Percentiles rank a stretch among this genome's conserved stretches.
Evolutionary conservation across 2,329 filamentous ascomycete genomes (phyloP).

Genomic region (Fusarium transvaalense): DNA sequence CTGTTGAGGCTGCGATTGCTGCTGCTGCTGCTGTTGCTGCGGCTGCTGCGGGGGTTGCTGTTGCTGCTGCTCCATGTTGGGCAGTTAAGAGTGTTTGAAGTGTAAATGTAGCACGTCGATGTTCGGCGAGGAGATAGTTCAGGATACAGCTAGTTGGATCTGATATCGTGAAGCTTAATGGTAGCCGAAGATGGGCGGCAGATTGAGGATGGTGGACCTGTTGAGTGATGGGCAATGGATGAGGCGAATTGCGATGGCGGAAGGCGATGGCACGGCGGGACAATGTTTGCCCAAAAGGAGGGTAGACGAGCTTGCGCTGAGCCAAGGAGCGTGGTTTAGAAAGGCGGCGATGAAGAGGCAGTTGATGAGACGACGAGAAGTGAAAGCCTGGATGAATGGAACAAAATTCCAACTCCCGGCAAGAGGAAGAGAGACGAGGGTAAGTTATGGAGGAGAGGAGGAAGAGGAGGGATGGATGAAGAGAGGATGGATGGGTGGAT

Average conservation of each 20-base stretch:
- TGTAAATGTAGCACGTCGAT: slow-evolving; percentile 53
- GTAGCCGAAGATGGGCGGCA: slow-evolving; percentile 43
- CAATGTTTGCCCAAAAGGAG: slow-evolving; percentile 56
- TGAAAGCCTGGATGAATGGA: slow-evolving; percentile 59
- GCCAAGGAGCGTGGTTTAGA: slow-evolving; percentile 57
- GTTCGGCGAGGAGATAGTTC: slow-evolving; percentile 50
- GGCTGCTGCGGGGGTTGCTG: slow-evolving; percentile 69
- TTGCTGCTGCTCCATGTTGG: slow-evolving; percentile 69
- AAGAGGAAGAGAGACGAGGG: slow-evolving; percentile 48
- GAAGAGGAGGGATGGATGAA: slow-evolving; percentile 43
- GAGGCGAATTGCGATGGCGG: slow-evolving; percentile 48
- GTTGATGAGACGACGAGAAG: slow-evolving; percentile 58
- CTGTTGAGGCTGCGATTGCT: slow-evolving; percentile 68
- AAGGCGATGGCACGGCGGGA: slow-evolving; percentile 50
- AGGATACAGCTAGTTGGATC: slow-evolving; percentile 42
- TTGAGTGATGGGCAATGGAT: slow-evolving; percentile 43
- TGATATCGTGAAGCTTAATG: slow-evolving; percentile 42
- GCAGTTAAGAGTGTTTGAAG: slow-evolving; percentile 57
- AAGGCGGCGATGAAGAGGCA: slow-evolving; percentile 52
- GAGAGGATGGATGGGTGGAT: slow-evolving; percentile 42
- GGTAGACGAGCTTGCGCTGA: slow-evolving; percentile 53
- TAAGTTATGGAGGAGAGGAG: slow-evolving; percentile 42
- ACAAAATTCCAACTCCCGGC: slow-evolving; percentile 53
- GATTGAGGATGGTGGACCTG: slow-evolving; percentile 44
- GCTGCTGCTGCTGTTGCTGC: slow-evolving; percentile 68